Percentiles rank a stretch among this genome's conserved stretches.
Conservation (phyloP, 2,329 filamentous ascomycete species). For the Aspergillus tanneri region DNA sequence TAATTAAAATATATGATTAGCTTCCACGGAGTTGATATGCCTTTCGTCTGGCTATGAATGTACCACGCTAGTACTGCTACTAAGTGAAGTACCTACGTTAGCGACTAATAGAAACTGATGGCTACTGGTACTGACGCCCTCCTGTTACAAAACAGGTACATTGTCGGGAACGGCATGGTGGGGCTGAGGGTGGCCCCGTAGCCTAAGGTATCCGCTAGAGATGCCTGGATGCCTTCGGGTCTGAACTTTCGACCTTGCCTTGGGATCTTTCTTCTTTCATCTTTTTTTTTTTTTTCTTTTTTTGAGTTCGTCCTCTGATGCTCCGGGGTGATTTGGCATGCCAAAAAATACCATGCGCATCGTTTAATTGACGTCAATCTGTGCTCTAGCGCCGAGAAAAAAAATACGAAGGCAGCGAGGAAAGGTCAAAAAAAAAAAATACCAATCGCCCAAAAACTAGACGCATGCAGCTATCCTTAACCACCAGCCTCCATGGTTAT, state of each 20-base stretch:
- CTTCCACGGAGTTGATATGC: too few relatives aligned
- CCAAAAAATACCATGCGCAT: background rate
- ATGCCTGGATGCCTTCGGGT: constrained; percentile 1
- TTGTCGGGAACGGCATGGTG: background rate
- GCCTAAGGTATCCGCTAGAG: too few relatives aligned
- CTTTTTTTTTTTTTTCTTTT: background rate
- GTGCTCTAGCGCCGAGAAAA: background rate
- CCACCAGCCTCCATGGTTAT: constrained; percentile 12
- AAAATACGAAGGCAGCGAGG: background rate
- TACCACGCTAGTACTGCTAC: too few relatives aligned
- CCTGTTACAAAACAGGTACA: too few relatives aligned
- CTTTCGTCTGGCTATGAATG: too few relatives aligned
- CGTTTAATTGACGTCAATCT: background rate
- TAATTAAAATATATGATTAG: too few relatives aligned
- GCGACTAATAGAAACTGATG: too few relatives aligned
- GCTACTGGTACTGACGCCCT: too few relatives aligned
- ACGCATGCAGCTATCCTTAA: constrained; percentile 10
- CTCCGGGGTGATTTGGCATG: too few relatives aligned
- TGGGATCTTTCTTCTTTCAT: background rate
- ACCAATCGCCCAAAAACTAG: background rate
- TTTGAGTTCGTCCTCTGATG: background rate
- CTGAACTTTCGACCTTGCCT: background rate
- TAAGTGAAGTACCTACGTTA: too few relatives aligned
- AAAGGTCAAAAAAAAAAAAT: background rate
- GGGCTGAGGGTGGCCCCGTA: too few relatives aligned